Evolutionary conservation across 78 protist species (phyloP).

Genomic region (Acrasis kona): DNA sequence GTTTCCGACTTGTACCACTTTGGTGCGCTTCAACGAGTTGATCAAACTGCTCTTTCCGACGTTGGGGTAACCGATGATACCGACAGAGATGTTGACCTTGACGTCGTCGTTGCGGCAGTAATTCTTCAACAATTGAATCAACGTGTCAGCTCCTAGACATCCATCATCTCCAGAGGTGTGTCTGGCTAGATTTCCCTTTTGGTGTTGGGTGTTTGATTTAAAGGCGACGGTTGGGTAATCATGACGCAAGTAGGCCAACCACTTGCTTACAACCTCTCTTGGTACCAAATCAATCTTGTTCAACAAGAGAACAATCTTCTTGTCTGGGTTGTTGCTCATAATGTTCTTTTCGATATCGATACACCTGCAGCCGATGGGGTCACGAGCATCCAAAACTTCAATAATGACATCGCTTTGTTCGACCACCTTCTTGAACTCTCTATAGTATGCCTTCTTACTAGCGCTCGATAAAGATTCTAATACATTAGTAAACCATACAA

Average conservation of each 20-base stretch:
- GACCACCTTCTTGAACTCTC: slow-evolving; percentile 78
- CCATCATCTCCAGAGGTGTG: neutral
- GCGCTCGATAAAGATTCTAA: neutral
- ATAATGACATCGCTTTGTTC: slow-evolving; percentile 85
- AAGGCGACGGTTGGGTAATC: slow-evolving; percentile 9
- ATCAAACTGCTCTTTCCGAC: slow-evolving; percentile 94
- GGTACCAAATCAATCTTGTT: slow-evolving; percentile 91
- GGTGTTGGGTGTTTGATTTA: neutral
- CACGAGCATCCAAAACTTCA: slow-evolving; percentile 96
- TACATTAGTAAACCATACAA: too few species aligned
- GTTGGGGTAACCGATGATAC: slow-evolving; percentile 94
- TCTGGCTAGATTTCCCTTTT: neutral
- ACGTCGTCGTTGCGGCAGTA: slow-evolving; percentile 64
- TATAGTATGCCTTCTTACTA: slow-evolving; percentile 15
- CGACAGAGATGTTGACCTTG: slow-evolving; percentile 72
- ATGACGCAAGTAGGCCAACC: slow-evolving; percentile 13
- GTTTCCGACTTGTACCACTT: slow-evolving; percentile 73
- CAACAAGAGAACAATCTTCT: slow-evolving; percentile 77
- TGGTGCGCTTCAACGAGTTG: slow-evolving; percentile 83
- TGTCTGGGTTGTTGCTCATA: slow-evolving; percentile 16
- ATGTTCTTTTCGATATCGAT: slow-evolving; percentile 68
- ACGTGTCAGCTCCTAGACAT: slow-evolving; percentile 61
- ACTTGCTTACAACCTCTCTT: slow-evolving; percentile 22
- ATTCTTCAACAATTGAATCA: slow-evolving; percentile 56
- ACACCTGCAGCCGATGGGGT: slow-evolving; percentile 95